These are phyloP conservation scores for Lippia alba DNA, from an alignment of 305 asterid genomes.

Conservation along the genomic window DNA sequence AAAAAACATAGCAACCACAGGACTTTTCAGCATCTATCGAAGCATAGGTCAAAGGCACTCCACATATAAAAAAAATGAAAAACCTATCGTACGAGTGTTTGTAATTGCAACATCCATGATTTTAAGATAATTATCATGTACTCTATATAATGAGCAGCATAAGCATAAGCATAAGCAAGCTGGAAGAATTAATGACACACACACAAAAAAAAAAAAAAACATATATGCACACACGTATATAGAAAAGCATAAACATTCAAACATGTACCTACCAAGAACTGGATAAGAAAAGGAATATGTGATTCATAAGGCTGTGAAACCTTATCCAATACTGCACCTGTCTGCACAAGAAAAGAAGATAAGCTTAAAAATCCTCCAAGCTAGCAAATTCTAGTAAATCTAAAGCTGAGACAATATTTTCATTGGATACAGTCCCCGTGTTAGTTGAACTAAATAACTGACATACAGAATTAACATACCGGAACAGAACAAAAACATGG, in stretches of 20 bases:
- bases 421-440: conserved; percentile 8
- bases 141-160: conserved; percentile 17
- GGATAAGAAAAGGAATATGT: conserved; percentile 95
- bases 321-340: conserved; percentile 77
- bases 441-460: too few species aligned
- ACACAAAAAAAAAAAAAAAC: not conserved
- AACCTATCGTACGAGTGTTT: conserved; percentile 13
- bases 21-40: not conserved
- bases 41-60: not conserved
- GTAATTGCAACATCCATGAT: conserved; percentile 9
- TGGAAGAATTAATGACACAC: conserved; percentile 18
- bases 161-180: conserved; percentile 9
- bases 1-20: conserved; percentile 5
- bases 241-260: conserved; percentile 6
- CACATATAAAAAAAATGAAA: not conserved
- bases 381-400: conserved; percentile 7
- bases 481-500: too few species aligned
- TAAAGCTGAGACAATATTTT: conserved; percentile 17
- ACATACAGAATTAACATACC: too few species aligned
- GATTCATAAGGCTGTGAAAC: conserved; percentile 91
- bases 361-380: conserved; percentile 17
- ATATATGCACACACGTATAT: not conserved
- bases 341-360: conserved; percentile 50
- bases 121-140: conserved; percentile 12
- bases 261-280: conserved; percentile 72